Evolutionary conservation across 768 basidiomycete species (phyloP).

Genomic region (Infundibulicybe gibba): DNA sequence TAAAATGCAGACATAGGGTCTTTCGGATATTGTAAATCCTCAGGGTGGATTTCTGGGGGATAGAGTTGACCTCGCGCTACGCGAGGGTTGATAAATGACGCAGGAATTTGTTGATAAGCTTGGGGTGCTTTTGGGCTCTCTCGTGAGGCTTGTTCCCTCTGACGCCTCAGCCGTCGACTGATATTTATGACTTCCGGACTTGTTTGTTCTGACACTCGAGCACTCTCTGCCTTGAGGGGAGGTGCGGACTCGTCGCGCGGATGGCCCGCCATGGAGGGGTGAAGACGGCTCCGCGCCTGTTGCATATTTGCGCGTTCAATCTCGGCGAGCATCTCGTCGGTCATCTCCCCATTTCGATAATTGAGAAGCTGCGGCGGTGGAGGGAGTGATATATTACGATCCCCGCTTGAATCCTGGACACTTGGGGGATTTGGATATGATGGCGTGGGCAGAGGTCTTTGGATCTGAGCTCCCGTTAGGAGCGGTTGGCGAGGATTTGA

Average conservation of each 20-base stretch:
- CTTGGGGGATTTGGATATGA: conserved; percentile 36
- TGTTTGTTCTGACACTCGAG: conserved; percentile 45
- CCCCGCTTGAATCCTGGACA: conserved; percentile 22
- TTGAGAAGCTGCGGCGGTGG: conserved; percentile 44
- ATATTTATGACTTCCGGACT: conserved; percentile 54
- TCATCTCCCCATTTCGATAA: conserved; percentile 61
- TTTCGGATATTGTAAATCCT: conserved; percentile 59
- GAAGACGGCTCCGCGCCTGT: conserved; percentile 47
- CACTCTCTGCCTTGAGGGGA: conserved; percentile 54
- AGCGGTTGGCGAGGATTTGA: conserved; percentile 38
- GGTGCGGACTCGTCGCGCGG: conserved; percentile 33
- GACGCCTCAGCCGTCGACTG: conserved; percentile 28
- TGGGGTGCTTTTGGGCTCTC: conserved; percentile 38
- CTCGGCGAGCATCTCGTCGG: conserved; percentile 65
- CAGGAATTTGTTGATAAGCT: conserved; percentile 51
- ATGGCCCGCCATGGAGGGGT: conserved; percentile 21
- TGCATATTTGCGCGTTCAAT: conserved; percentile 71
- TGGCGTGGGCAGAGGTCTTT: conserved; percentile 37
- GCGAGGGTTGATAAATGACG: conserved; percentile 44
- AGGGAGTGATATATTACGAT: conserved; percentile 30
- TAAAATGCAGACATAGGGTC: conserved; percentile 59
- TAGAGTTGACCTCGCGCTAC: conserved; percentile 33
- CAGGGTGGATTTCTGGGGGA: conserved; percentile 41
- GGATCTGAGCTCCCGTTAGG: conserved; percentile 26
- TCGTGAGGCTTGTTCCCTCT: conserved; percentile 41